Percentiles rank a stretch among this genome's conserved stretches.
Evolutionary conservation across 306 rosid species (phyloP).

Genomic region (Rubus parviflorus): DNA sequence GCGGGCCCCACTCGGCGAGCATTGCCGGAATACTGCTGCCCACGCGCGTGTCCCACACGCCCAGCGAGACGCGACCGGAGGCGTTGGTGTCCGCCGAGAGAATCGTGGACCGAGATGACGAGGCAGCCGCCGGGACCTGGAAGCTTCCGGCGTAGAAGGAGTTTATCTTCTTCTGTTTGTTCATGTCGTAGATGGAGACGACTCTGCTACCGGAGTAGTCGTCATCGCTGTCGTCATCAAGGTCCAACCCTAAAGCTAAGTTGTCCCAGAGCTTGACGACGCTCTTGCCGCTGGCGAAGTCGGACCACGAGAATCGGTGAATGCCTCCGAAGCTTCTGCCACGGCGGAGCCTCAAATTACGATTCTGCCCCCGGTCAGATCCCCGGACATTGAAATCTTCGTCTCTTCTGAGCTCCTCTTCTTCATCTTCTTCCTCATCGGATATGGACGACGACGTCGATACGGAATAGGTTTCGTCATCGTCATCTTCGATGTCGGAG

Average conservation of each 20-base stretch:
- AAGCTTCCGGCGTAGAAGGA: conserved; percentile 7
- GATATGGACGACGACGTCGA: conserved; percentile 28
- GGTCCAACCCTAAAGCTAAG: conserved; percentile 51
- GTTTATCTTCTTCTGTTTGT: conserved; percentile 27
- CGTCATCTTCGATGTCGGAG: conserved; percentile 37
- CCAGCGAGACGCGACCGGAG: conserved; percentile 30
- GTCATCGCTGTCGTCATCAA: conserved; percentile 14
- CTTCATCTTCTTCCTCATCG: conserved; percentile 31
- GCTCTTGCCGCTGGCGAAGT: conserved; percentile 50
- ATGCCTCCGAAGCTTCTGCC: conserved; percentile 44
- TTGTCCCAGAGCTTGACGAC: conserved; percentile 85
- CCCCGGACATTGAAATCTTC: conserved; percentile 46
- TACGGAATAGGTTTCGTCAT: conserved; percentile 19
- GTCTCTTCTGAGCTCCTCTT: background rate
- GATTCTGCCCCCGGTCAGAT: conserved; percentile 28
- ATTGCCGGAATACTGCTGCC: conserved; percentile 53
- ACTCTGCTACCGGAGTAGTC: background rate
- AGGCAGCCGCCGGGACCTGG: conserved; percentile 14
- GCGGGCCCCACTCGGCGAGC: conserved; percentile 61
- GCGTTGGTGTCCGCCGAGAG: conserved; percentile 27
- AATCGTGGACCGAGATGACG: conserved; percentile 34
- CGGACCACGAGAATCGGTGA: conserved; percentile 59
- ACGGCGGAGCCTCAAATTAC: conserved; percentile 22
- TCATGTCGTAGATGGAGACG: conserved; percentile 33
- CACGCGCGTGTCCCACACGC: conserved; percentile 65